Percentiles rank a stretch among this genome's conserved stretches.
phyloP scores from a whole-genome alignment of 2,329 filamentous ascomycete species.

The Xylariomycetidae sp. region DNA sequence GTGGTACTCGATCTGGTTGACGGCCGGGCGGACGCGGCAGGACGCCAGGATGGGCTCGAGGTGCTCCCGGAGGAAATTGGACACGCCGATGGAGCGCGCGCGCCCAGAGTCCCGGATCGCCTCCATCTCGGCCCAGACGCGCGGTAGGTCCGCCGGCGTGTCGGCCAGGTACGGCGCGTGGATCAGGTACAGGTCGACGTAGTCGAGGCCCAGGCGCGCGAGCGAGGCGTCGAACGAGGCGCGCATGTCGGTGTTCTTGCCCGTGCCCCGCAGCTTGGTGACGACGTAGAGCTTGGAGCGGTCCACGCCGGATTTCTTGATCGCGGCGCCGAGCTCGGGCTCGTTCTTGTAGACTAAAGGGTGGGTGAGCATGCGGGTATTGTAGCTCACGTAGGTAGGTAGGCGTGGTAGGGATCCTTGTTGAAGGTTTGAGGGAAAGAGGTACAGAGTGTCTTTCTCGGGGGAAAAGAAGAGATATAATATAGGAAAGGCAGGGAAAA shows the following conservation, averaged over 20 bases:
- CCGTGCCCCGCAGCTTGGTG: conserved; percentile 48
- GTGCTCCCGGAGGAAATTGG: conserved; percentile 62
- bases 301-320: conserved; percentile 60
- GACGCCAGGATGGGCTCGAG: conserved; percentile 53
- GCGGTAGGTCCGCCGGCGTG: conserved; percentile 49
- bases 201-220: conserved; percentile 61
- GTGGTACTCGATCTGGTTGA: conserved; percentile 81
- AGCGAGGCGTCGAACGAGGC: conserved; percentile 57
- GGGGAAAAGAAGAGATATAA: neutral
- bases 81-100: conserved; percentile 69
- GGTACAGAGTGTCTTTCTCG: too few species aligned
- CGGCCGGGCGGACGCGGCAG: conserved; percentile 58
- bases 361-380: conserved; percentile 6
- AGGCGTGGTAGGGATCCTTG: too few species aligned
- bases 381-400: too few species aligned
- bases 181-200: conserved; percentile 68
- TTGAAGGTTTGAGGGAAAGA: too few species aligned
- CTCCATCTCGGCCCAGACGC: conserved; percentile 56
- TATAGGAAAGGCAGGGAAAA: neutral
- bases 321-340: conserved; percentile 65
- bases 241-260: conserved; percentile 35
- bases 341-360: conserved; percentile 57
- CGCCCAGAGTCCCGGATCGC: conserved; percentile 63
- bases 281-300: conserved; percentile 66
- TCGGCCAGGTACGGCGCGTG: conserved; percentile 52